Percentiles rank a stretch among this genome's conserved stretches.
phyloP scores from a whole-genome alignment of 306 rosid species.

The Acacia confusa region DNA sequence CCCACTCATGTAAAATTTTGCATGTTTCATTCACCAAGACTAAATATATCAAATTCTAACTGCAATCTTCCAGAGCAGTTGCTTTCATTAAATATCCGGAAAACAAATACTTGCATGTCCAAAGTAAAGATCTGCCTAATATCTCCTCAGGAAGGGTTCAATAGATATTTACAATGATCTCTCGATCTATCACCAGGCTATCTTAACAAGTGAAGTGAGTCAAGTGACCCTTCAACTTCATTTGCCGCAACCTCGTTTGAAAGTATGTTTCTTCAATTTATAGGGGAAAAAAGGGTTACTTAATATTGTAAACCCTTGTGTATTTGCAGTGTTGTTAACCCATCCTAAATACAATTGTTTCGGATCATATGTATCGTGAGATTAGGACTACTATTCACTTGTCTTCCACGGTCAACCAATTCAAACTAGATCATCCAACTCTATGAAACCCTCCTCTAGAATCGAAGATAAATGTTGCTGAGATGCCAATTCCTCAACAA shows the following conservation, averaged over 20 bases:
- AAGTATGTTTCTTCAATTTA: conserved; percentile 21
- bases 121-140: conserved; percentile 40
- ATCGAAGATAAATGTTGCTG: conserved; percentile 35
- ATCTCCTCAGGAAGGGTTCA: conserved; percentile 28
- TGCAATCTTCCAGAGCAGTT: conserved; percentile 25
- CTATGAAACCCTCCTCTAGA: conserved; percentile 60
- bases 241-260: conserved; percentile 39
- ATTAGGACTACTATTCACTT: conserved; percentile 31
- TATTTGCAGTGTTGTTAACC: conserved; percentile 32
- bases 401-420: conserved; percentile 27
- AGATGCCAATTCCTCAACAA: conserved; percentile 30
- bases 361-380: conserved; percentile 32
- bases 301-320: conserved; percentile 27
- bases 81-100: conserved; percentile 33
- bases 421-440: conserved; percentile 60
- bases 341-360: conserved; percentile 31
- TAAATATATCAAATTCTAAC: conserved; percentile 31
- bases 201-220: conserved; percentile 41
- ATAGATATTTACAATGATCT: conserved; percentile 23
- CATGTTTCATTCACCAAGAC: conserved; percentile 25
- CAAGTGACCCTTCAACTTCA: conserved; percentile 37
- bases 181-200: conserved; percentile 35
- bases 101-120: conserved; percentile 50
- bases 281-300: conserved; percentile 23
- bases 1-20: conserved; percentile 12